These are phyloP conservation scores for Tetrapisispora nanseiensis DNA, from an alignment of 805 yeast genomes.

Conservation along the genomic window DNA sequence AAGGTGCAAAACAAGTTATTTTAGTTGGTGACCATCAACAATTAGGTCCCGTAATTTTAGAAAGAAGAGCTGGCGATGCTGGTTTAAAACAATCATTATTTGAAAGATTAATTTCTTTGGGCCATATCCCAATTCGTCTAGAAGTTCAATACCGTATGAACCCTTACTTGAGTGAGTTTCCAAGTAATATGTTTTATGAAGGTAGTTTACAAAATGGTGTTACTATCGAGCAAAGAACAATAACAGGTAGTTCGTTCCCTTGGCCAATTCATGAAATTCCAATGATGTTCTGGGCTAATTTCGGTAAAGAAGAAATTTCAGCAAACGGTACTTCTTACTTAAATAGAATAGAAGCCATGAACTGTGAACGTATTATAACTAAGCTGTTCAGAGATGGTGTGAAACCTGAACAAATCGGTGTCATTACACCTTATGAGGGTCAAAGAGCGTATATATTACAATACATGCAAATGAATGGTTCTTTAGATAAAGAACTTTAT, in stretches of 20 bases:
- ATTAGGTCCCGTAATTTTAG: slow-evolving; percentile 82
- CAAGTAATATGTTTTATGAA: slow-evolving; percentile 86
- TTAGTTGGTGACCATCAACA: slow-evolving; percentile 95
- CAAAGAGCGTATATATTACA: slow-evolving; percentile 76
- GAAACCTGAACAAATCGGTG: slow-evolving; percentile 74
- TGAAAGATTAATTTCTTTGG: slow-evolving; percentile 73
- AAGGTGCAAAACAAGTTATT: slow-evolving; percentile 82
- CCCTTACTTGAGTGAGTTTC: slow-evolving; percentile 76
- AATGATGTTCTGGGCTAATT: slow-evolving; percentile 93
- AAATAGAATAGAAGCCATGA: slow-evolving; percentile 84
- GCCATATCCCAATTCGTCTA: slow-evolving; percentile 74
- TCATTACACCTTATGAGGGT: slow-evolving; percentile 91
- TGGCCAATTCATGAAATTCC: slow-evolving; percentile 82
- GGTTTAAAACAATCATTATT: slow-evolving; percentile 81
- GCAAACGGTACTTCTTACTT: slow-evolving; percentile 71
- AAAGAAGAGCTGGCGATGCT: slow-evolving; percentile 72
- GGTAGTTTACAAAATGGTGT: slow-evolving; percentile 90
- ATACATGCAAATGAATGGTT: slow-evolving; percentile 65
- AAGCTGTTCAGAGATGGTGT: slow-evolving; percentile 69
- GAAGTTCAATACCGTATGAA: slow-evolving; percentile 96
- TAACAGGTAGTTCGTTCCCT: slow-evolving; percentile 56
- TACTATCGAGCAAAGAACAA: slow-evolving; percentile 57
- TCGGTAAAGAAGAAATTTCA: slow-evolving; percentile 83
- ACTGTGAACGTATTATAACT: slow-evolving; percentile 70
- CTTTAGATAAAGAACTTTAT: slow-evolving; percentile 56